Evolutionary conservation across 148 eudicot species (phyloP), one percentile per base, ranked within the genome.

Genomic region (Arbutus unedo): DNA sequence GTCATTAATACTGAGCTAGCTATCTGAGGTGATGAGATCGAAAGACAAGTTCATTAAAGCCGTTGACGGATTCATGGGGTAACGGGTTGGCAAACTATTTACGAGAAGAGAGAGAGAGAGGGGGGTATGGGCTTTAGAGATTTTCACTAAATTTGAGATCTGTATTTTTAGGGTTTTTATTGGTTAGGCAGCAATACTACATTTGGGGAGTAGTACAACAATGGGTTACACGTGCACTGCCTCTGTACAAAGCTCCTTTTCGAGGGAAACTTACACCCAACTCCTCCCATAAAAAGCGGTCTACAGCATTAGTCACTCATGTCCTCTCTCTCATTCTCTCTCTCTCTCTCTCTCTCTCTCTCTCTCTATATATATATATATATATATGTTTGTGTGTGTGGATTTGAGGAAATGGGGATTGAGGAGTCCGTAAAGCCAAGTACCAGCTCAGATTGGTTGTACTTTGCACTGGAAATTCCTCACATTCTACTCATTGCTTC

Each of bases 171-270:
- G 71, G 71, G 71, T 66, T 66, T 23, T 66, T 66, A 60, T 60
- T 66, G 4, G 71, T 31, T 66, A 66, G 71, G 67, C 67, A 60
- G 67, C 43, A 66, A 31, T 31, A 31, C 38, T 31, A 66, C 4
- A 66, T 11, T 66, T 31, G 67, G 67, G 23, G 23, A 59, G 66
- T 7, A 59, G 23, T 3, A 56, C 4, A 23, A 73, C 76, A 76
- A 59, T 79, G 81, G 81, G 56, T 72, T 81, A 72, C 89, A 88
- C 86, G 89, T 88, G 87, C 84, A 77, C 43, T 71, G 82, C 59
- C 62, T 80, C 71, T 66, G 44, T 10, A 11, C 71, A 25, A 72
- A 82, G 86, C 31, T 85, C 87, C 73, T 83, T 88, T 83, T 83
- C 86, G 87, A 85, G 89, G 87, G 38, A 31, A 31, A 31, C 87